Evolutionary conservation across 1,139 yeast species (phyloP).

Genomic region (Hemisphaericaspora xylofermentans): DNA sequence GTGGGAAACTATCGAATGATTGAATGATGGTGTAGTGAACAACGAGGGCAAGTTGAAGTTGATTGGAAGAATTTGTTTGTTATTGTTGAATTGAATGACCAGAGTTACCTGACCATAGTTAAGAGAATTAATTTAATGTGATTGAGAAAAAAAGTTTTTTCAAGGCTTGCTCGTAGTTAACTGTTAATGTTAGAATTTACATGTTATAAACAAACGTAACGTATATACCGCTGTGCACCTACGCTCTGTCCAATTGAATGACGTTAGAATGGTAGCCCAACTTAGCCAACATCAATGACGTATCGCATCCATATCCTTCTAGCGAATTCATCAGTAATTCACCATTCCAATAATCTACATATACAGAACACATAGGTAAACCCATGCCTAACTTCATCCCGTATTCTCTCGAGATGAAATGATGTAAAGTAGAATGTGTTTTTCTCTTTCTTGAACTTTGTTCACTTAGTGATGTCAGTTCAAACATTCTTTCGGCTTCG

Average conservation of each 20-base stretch:
- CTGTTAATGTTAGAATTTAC: background rate
- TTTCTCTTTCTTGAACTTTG: conserved; percentile 19
- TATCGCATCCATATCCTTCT: conserved; percentile 91
- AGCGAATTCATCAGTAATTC: conserved; percentile 75
- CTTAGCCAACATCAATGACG: conserved; percentile 73
- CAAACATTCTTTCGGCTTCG: conserved; percentile 20
- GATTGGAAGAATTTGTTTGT: background rate
- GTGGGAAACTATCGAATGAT: background rate
- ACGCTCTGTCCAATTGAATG: conserved; percentile 74
- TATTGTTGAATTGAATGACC: background rate
- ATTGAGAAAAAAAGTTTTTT: background rate
- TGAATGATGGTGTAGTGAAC: too few relatives aligned
- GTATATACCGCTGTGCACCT: background rate
- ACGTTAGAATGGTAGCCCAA: conserved; percentile 67
- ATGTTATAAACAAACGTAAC: background rate
- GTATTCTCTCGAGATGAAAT: conserved; percentile 68
- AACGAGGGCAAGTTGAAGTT: too few relatives aligned
- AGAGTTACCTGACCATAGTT: conserved; percentile 1
- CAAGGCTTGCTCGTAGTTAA: too few relatives aligned
- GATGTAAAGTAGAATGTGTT: conserved; percentile 38
- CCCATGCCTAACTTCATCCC: conserved; percentile 81
- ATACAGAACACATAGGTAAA: conserved; percentile 85
- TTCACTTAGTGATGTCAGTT: conserved; percentile 40
- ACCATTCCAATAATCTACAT: conserved; percentile 97
- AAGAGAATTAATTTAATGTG: background rate